phyloP scores from a whole-genome alignment of 805 yeast species.

The Candida succiphila region DNA sequence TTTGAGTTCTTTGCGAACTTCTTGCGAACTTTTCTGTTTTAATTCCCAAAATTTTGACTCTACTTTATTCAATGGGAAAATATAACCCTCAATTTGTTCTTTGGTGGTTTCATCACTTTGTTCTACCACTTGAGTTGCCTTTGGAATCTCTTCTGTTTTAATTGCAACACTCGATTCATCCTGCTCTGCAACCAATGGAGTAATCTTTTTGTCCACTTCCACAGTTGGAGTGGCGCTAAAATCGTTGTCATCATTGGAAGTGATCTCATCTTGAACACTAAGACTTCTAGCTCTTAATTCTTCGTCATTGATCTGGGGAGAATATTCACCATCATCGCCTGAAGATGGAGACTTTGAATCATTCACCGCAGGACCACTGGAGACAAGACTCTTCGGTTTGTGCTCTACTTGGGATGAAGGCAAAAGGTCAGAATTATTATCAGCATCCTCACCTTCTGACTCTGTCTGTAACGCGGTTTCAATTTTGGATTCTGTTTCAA shows the following conservation, averaged over 20 bases:
- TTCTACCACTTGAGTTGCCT: constrained; percentile 4
- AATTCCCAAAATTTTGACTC: constrained; percentile 36
- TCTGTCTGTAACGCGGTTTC: too few species aligned
- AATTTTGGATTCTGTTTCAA: too few species aligned
- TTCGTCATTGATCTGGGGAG: too few species aligned
- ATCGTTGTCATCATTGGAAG: too few species aligned
- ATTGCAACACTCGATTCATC: not conserved
- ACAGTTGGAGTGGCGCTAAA: too few species aligned
- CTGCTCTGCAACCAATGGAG: not conserved
- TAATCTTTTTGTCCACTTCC: too few species aligned
- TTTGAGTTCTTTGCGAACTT: constrained; percentile 25
- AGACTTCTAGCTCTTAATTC: too few species aligned
- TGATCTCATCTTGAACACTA: too few species aligned
- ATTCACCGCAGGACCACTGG: too few species aligned
- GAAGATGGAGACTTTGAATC: not conserved
- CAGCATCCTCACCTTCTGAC: not conserved
- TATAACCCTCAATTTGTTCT: constrained; percentile 20
- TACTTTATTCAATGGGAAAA: constrained; percentile 37
- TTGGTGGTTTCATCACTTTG: constrained; percentile 6
- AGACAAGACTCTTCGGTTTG: not conserved
- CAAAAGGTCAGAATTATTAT: too few species aligned
- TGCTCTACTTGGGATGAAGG: not conserved
- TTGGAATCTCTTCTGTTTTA: constrained; percentile 1
- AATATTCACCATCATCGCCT: too few species aligned
- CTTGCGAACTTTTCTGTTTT: constrained; percentile 24